Base-by-base conservation (phyloP, 352 stramenopile species). In the Pythium dissimile region DNA sequence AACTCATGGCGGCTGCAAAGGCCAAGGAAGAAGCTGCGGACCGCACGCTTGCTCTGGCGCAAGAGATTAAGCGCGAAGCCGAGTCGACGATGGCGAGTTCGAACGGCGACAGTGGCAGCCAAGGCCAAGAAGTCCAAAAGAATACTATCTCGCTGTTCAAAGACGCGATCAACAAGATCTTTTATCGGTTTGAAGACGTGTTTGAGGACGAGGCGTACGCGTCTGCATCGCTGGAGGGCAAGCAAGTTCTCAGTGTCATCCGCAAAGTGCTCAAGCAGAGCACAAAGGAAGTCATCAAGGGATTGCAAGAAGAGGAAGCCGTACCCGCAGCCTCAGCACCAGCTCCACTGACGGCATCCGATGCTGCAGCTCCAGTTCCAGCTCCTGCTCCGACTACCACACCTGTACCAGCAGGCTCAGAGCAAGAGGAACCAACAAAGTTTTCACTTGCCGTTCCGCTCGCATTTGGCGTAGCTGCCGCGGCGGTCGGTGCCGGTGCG, bases 201-300 rank as follows among this genome's bases (percentile, higher is more conserved):
- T 90, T 92, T 50, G 83, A 92, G 62, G 77, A 87, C 34, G 75
- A 54, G 30, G 27, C 56, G 38, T 39, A 84, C 23, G 72, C 63
- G 1, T 61, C 69, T 1, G 69, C 60, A 4, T 62, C 69, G 0
- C 50, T 90, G 15, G 78, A 92, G 26, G 67, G 75, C 35, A 86
- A 84, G 43, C 83, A 92, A 42, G 80, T 89, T 54, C 73, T 90
- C 23, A 72, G 51, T 16, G 75, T 82, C 3, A 87, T 92, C 64
- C 78, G 80, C 28, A 89, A 89, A 62, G 78, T 92, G 21, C 64
- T 92, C 31, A 88, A 89, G 52, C 77, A 88, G 15, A 89, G 75
- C 61, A 90, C 83, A 6, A 88, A 86, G 59, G 75, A 83, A 41
- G 77, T 90, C 45, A 65, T 90, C 13, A 52, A 77, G 53, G 71